Base-by-base conservation (phyloP, 768 basidiomycete genomes). In the Phylloporus sp. region DNA sequence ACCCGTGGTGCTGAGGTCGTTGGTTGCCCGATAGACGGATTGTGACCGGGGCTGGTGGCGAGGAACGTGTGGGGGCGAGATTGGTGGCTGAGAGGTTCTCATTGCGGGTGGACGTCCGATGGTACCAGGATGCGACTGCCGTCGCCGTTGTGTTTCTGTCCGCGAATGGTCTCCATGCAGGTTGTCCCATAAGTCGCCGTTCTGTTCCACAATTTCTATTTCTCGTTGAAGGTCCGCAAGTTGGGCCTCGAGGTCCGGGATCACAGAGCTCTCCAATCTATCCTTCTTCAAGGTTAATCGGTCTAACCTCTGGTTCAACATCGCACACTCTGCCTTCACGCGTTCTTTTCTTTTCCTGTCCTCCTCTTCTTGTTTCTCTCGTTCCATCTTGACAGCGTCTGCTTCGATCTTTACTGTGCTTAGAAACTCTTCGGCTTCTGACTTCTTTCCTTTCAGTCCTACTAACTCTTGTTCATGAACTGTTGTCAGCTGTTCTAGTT, bases 161-260 rank as follows among this genome's bases (percentile, higher is more conserved):
- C 49, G 58, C 23, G 54, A 52, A n/a, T 54, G 24, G 39, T 65
- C 56, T 24, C 49, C 53, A 4, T 53, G 50, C 2, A 52, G 10
- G 36, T 35, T 47, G 2, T 64, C 59, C 60, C 55, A 58, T 23
- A 32, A 4, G 23, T 63, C 61, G 11, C 34, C 55, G 15, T 52
- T 48, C 56, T 57, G 72, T 55, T 52, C 72, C 48, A 46, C 39
- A 36, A 49, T 20, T 61, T 84, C 81, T 20, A 88, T 78, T 66
- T 91, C 84, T 23, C 71, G 71, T 57, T 80, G 77, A 45, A 88
- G 69, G 38, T 78, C 78, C 52, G 72, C 72, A 38, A 91, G 72
- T 64, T 84, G 80, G 44, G 79, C 77, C 67, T 89, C 88, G 36
- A 92, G 73, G 53, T 87, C 87, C 1, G 76, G 76, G 16, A 92